Percentiles rank a stretch among this genome's conserved stretches.
Conservation (phyloP, 257 asterid species). For the Coffea eugenioides region DNA sequence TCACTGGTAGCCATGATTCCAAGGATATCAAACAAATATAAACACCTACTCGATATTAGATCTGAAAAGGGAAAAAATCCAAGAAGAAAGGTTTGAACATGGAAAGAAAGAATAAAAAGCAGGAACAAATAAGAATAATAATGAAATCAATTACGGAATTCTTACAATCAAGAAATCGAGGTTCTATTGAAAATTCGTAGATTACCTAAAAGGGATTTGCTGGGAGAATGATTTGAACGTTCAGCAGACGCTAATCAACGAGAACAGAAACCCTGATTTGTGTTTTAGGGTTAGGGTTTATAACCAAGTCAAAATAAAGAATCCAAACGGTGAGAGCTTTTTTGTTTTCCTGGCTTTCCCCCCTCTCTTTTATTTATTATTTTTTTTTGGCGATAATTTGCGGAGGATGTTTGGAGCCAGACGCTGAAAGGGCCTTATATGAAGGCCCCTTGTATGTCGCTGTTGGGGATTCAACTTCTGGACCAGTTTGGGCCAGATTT, state of each 20-base stretch:
- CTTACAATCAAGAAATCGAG: neutral
- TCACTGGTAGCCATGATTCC: constrained; percentile 23
- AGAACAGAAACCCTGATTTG: neutral
- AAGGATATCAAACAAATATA: neutral
- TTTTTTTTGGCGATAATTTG: neutral
- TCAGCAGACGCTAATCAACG: neutral
- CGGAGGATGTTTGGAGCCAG: neutral
- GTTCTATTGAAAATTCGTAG: neutral
- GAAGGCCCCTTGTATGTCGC: neutral
- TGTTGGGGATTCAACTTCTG: neutral
- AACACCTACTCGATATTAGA: neutral
- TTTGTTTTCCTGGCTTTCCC: neutral
- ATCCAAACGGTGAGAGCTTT: neutral
- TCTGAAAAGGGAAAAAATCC: neutral
- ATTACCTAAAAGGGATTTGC: neutral
- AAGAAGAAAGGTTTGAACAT: neutral
- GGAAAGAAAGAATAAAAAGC: neutral
- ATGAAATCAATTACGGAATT: neutral
- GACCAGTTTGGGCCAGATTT: neutral
- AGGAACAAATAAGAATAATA: neutral
- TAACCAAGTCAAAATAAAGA: too few relatives aligned
- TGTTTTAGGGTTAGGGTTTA: constrained; percentile 12
- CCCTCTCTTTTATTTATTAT: neutral
- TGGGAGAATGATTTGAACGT: neutral
- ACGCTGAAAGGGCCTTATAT: neutral